Evolutionary conservation across 2,329 filamentous ascomycete genomes (phyloP), one percentile per base, ranked within the genome.

Genomic region (Microascus cirrosus): DNA sequence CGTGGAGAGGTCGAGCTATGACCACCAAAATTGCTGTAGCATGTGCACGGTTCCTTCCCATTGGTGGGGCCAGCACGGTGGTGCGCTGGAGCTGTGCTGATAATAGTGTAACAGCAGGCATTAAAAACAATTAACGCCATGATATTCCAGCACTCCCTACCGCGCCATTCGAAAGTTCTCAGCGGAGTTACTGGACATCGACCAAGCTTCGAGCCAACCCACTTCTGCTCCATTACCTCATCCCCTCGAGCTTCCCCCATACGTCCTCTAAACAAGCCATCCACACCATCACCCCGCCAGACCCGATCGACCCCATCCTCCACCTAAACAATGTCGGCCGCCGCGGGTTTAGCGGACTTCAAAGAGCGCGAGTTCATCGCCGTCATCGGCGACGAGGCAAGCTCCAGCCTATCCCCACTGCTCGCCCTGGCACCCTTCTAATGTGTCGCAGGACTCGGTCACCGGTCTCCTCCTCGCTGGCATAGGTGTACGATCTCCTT

Each of bases 361-460:
- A 86, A 91, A 76, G 91, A 97, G 74, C 84, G 94, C 67, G 88
- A 99, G 75, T 96, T 99, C 70, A 84, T 99, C 60, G 94, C 94
- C 63, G 93, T 99, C 54, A 99, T 99, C 69, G 94, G 94, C 56
- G 94, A 99, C 73, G 94, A 99, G 84, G 94, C 90, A 69, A 62
- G 71, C 58, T 39, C 35, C 36, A 28, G 39, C 39, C 18, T 15
- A 53, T 25, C n/a, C 55, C 6, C 25, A 39, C 6, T 18, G n/a
- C 28, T 20, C 22, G 15, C n/a, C 45, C 8, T 50, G 18, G n/a
- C 53, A 24, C 11, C 22, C 24, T 70, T 55, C 62, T 64, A 62
- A 64, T 61, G 58, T n/a, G 6, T 35, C 45, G 59, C 39, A 99
- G 94, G 90, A 95, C 76, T 96, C 94, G 54, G 92, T 97, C 59